Base-by-base conservation (phyloP, 208 protist species). In the Porcisia hertigi region DNA sequence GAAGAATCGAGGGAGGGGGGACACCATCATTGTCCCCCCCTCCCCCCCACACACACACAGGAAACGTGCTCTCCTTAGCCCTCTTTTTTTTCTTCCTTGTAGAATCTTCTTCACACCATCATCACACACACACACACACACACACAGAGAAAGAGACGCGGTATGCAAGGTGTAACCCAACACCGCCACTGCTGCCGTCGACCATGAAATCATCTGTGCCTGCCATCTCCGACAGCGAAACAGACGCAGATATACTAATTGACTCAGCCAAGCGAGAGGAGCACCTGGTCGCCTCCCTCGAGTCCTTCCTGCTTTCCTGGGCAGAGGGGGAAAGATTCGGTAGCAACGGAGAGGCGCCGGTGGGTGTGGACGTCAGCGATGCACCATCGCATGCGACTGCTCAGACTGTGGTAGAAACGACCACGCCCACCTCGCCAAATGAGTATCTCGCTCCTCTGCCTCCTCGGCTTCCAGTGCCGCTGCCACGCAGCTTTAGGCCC, bases 401-500 rank as follows among this genome's bases (percentile, higher is more conserved):
- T 47, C 57, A 16, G 53, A 63, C 34, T 41, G 52, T 0, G 36
- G 20, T 55, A 16, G 12, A 30, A 34, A 1, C 55, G 43, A 23
- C 74, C 9, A 55, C 57, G 8, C 41, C 70, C 30, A 47, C 69
- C 23, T 69, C 41, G n/a, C 34, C 53, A 6, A 20, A 34, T 3
- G 65, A 71, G 11, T 69, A 57, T n/a, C 49, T 76, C 16, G 25
- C 34, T 4, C 14, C 52, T 7, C 70, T 81, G 14, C 76, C 81
- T 11, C 76, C 39, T 23, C 60, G 69, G 18, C 62, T 87, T 65
- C 39, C 53, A 23, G 34, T 59, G 9, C 59, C 76, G 53, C 80
- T 78, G 36, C 66, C 63, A 59, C 71, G 71, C 34, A 87, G 79
- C 66, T 85, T 93, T 43, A 86, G 89, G 1, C 89, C 89, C 4